Base-by-base conservation (phyloP, 2,329 filamentous ascomycete species). In the Neopestalotiopsis clavispora region DNA sequence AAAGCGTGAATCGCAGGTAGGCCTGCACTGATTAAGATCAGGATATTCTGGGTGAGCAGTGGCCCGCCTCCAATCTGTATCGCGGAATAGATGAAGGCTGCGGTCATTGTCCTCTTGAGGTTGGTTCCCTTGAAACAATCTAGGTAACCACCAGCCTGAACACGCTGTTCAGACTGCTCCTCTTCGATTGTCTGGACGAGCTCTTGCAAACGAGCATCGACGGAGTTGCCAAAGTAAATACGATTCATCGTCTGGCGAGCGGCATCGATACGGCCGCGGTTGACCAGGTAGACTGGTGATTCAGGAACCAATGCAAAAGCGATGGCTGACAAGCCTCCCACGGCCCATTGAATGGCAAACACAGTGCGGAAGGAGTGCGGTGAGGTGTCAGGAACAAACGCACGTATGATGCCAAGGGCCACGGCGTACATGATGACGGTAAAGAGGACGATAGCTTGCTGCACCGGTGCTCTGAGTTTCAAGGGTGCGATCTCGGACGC, bases 131-230 rank as follows among this genome's bases (percentile, higher is more conserved):
- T 30, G 20, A 59, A 59, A 20, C 57, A 59, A 17, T 59, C 57
- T 2, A 59, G 20, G 57, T 59, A 59, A 3, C 23, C 13, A 10
- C 57, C 57, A 4, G 5, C 12, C 57, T 59, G 23, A 13, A 17
- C 3, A 9, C 30, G 23, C 20, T 28, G 30, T 4, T 14, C 30
- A 5, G 30, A 2, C 57, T 59, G 57, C 20, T 59, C 57, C 20
- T 59, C 57, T n/a, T 59, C 23, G n/a, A 59, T 59, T 20, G 57
- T 59, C 30, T 32, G 20, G 23, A 28, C 57, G 57, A 59, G 57
- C 3, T 28, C 57, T 10, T 13, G 10, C 23, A 28, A 17, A 20
- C 57, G 57, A 13, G 57, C 57, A 28, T 59, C 57, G 57, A 32
- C 57, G 57, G 20, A 28, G 12, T 30, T 59, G 23, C 30, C 30